Evolutionary conservation across 441 rosid genomes (phyloP).

Genomic region (Viola pubescens): DNA sequence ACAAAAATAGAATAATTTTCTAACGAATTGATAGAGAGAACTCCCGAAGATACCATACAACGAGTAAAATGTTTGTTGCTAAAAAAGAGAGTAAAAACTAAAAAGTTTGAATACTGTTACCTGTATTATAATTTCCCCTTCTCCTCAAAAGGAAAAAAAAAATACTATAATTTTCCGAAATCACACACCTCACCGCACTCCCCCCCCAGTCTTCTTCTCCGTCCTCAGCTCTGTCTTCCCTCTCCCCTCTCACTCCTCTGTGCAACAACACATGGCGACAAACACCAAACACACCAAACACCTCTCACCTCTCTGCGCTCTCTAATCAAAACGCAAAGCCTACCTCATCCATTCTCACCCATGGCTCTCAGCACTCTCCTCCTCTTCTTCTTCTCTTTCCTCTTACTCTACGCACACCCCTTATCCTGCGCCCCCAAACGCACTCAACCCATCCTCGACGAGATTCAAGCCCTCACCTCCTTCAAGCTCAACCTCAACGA

Average conservation of each 20-base stretch:
- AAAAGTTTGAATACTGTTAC: too few relatives aligned
- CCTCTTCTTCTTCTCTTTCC: slow-evolving; percentile 10
- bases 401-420: slow-evolving; percentile 26
- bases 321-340: neutral
- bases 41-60: neutral
- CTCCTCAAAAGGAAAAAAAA: too few relatives aligned
- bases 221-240: too few relatives aligned
- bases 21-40: neutral
- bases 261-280: too few relatives aligned
- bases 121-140: too few relatives aligned
- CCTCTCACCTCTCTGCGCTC: neutral
- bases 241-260: too few relatives aligned
- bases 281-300: neutral
- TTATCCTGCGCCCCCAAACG: slow-evolving; percentile 22
- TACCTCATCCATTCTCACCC: neutral
- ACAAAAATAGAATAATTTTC: neutral
- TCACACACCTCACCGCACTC: too few relatives aligned
- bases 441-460: slow-evolving; percentile 18
- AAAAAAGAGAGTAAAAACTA: neutral
- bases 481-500: slow-evolving; percentile 68
- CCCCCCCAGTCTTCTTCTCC: too few relatives aligned
- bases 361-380: slow-evolving; percentile 3
- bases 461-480: slow-evolving; percentile 64
- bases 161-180: too few relatives aligned
- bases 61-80: neutral